Base-by-base conservation (phyloP, 2,329 filamentous ascomycete genomes). In the Hymenoscyphus albidus region DNA sequence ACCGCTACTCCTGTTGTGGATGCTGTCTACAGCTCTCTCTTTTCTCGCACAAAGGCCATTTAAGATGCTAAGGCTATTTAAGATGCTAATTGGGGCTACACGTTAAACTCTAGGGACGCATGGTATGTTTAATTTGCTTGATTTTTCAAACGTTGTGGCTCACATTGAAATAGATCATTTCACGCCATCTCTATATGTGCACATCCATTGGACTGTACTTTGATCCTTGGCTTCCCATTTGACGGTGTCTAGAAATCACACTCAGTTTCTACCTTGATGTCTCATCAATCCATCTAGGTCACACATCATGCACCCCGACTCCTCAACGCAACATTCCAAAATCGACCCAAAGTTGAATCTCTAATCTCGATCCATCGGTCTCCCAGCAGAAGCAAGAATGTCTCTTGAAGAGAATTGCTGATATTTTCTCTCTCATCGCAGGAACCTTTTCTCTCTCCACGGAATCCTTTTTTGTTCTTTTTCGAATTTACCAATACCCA, bases 11-110 rank as follows among this genome's bases (percentile, higher is more conserved):
- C 93, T 78, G 92, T 99, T 80, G 94, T 98, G 78, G 95, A 99
- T 80, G 94, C 94, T 75, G 92, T 99, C 81, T 99, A 98, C 87
- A 95, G 92, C 87, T 96, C 91, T 84, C 87, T 96, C 80, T 97
- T 95, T 83, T 91, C 90, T 79, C 89, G 91, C 77, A 91, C 90
- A 73, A 90, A 90, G 79, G 90, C 90, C 77, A 91, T 93, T 73
- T 93, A 80, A 83, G 82, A 72, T 73, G 71, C 74, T 75, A 75
- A 75, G n/a, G 90, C 90, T 78, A 91, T 93, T 73, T 93, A 80
- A 83, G 82, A 72, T 73, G 71, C 74, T 75, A 75, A 75, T 74
- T 61, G 66, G 66, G 67, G 66, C 69, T 62, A 56, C 62, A 27
- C 48, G 63, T 40, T 65, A 63, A 60, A 69, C 63, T 72, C 61